Evolutionary conservation across 805 yeast species (phyloP), one percentile per base, ranked within the genome.

Genomic region (Grigorovia transvaalensis): DNA sequence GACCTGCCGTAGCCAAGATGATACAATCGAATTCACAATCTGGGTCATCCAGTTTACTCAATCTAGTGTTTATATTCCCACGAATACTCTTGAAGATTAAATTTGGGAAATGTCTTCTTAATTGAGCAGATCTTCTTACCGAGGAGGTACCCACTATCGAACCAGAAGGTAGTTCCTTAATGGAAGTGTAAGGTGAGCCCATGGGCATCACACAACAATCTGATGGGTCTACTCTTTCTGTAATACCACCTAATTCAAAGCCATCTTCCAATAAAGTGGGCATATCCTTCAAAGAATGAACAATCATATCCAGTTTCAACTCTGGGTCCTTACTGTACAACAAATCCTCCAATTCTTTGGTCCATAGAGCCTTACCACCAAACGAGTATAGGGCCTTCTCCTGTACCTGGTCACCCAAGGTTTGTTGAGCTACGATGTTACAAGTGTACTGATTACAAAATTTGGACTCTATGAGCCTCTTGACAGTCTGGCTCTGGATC

Each of bases 361-460:
- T 93, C 99, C 99, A 93, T 23, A 93, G 68, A 0, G 96, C 81
- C 67, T 93, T 93, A 27, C 99, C 99, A 45, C 97, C 98, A 70
- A 93, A 93, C 4, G 96, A 80, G 68, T 91, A 93, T 48, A 93
- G 74, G 8, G 99, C 96, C 64, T 81, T 83, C 63, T 76, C 78
- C 64, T 82, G 93, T 33, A 85, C 83, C 63, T 87, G 85, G 71
- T 93, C 99, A 27, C 98, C 99, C 40, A 93, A 73, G 1, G 99
- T 91, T 50, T 84, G 77, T 42, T 88, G 75, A 3, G 96, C 90
- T 12, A 86, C 69, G 20, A 93, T 83, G 29, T 89, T 82, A 64
- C 90, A 84, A n/a, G 75, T 67, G 50, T 82, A 70, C 29, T 82
- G 75, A 70, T 33, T 81, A 75, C 12, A 93, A 89, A 63, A 80